Base-by-base conservation (phyloP, 2,329 filamentous ascomycete genomes). In the Colletotrichum euphorbiae region DNA sequence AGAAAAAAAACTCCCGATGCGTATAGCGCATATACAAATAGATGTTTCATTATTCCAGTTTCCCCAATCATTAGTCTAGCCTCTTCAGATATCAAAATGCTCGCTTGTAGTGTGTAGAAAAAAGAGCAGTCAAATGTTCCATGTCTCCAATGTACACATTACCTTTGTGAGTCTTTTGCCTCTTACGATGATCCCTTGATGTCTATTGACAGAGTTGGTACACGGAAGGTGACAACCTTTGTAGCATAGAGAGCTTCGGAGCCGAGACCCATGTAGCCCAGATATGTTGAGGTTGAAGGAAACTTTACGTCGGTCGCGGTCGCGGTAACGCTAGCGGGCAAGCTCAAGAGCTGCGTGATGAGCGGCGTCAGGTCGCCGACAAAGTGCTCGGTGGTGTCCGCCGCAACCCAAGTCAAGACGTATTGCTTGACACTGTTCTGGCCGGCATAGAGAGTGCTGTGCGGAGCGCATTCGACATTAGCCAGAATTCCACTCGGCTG, bases 261-360 rank as follows among this genome's bases (percentile, higher is more conserved):
- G 21, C 85, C 85, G 69, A 87, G 83, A 51, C 79, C 79, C 71
- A 87, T 76, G 70, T 85, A 84, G 19, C 85, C 85, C 17, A 88
- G 73, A 72, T 85, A 87, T 71, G 85, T 81, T 1, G 74, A 68
- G 0, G 74, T 67, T 0, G 74, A 76, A 9, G 83, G 83, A 69
- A 78, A 83, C 38, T 75, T 69, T 11, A 74, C 60, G 4, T 77
- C 74, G 40, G 45, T 43, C 58, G 48, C 46, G n/a, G 31, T 19
- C 45, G 48, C 36, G 36, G 58, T 61, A 19, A 80, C 67, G 5
- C 71, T 71, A 33, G 57, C 48, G 0, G 48, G 48, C 48, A 51
- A 50, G 57, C 19, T 17, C 28, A 81, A 74, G 3, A 84, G 78
- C 58, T 79, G 75, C 3, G 78, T 77, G 42, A 87, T 69, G 4